Base-by-base conservation (phyloP, 108 stramenopile genomes). In the Cyclotella baltica region DNA sequence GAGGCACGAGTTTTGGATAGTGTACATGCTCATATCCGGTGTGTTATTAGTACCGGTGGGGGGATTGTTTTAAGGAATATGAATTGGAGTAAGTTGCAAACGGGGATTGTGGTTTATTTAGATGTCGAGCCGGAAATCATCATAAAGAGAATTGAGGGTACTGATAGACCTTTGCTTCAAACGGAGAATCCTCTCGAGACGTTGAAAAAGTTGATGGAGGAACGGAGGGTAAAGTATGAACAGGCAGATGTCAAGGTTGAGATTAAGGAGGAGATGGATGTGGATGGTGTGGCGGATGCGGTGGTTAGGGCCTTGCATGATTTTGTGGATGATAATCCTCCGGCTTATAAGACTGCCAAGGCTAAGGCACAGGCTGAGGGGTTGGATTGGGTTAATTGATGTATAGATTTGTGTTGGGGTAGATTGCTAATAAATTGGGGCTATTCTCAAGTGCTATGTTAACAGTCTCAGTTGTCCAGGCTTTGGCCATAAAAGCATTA, bases 71-170 rank as follows among this genome's bases (percentile, higher is more conserved):
- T 47, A 16, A 58, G 80, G 63, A 74, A 69, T 25, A 78, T 86
- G 62, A 98, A 98, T 81, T 98, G 98, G 98, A 82, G 88, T 36
- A 95, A 94, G 75, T 77, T 98, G 37, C 98, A 94, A 51, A 89
- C 93, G 9, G 98, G 98, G 10, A 76, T 98, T n/a, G 96, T 97
- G 18, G 84, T 97, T 53, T 98, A 93, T 88, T 85, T 98, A 16
- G 88, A 97, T 58, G 85, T 90, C 0, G 86, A 82, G 20, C 91
- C 94, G 9, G 92, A 93, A 55, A 74, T 90, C 3, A 96, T 98
- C 28, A 73, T 86, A 33, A 86, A 89, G 27, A 86, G 96, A 27
- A 75, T 96, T 43, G 72, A 92, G 40, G 87, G 90, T n/a, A 86
- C 46, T 0, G 91, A 91, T 68, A 77, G 98, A 34, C 96, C 98